A percentile compares a stretch with the other conserved stretches of the same genome.
Conservation (phyloP, 495 filamentous ascomycete genomes). For the Clavariopsis aquatica region DNA sequence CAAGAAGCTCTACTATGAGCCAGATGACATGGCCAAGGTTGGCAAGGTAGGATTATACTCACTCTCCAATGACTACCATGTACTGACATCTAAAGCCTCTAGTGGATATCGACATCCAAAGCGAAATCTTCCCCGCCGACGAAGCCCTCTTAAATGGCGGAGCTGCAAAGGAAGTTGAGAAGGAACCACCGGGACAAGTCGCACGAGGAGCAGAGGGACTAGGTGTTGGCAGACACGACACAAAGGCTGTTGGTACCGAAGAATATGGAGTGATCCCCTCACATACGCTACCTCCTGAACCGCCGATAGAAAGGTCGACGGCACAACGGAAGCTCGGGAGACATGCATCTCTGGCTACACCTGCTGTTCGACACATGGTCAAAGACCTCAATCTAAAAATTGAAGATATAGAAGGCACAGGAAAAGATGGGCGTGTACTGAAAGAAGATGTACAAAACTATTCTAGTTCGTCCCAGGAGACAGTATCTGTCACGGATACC, state of each 20-base stretch:
- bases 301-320: slow-evolving; percentile 2
- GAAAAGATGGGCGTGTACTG: slow-evolving; percentile 85
- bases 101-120: slow-evolving; percentile 73
- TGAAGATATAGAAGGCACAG: slow-evolving; percentile 74
- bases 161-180: slow-evolving; percentile 23
- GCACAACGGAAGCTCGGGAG: slow-evolving; percentile 43
- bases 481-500: slow-evolving; percentile 20
- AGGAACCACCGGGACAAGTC: slow-evolving; percentile 10
- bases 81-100: slow-evolving; percentile 55
- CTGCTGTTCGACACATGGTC: slow-evolving; percentile 84
- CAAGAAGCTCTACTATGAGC: slow-evolving; percentile 92
- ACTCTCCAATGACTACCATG: background rate
- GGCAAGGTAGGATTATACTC: slow-evolving; percentile 54
- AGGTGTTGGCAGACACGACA: slow-evolving; percentile 35
- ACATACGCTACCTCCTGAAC: slow-evolving; percentile 17
- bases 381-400: slow-evolving; percentile 79
- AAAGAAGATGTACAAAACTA: slow-evolving; percentile 93
- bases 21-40: slow-evolving; percentile 93
- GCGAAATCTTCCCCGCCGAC: slow-evolving; percentile 60
- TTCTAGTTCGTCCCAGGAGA: slow-evolving; percentile 48
- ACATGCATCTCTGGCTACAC: slow-evolving; percentile 76
- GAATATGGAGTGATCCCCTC: slow-evolving; percentile 10
- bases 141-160: slow-evolving; percentile 48
- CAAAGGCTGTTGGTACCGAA: slow-evolving; percentile 18
- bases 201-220: slow-evolving; percentile 39